Conservation (phyloP, 306 rosid genomes). For the Rosa rugosa region DNA sequence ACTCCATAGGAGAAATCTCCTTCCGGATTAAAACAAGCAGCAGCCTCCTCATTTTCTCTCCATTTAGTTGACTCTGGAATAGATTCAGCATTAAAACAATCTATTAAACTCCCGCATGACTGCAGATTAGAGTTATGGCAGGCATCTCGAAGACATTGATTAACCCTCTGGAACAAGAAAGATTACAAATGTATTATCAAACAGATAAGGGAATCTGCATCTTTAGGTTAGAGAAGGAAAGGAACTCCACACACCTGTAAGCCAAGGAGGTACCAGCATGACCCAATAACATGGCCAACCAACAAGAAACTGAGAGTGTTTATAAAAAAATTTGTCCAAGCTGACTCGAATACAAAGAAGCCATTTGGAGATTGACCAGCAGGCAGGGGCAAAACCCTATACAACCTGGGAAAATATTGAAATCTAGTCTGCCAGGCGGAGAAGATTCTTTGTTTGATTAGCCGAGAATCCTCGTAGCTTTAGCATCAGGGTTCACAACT, state of each 20-base stretch:
- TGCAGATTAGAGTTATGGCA: conserved; percentile 20
- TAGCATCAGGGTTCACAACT: conserved; percentile 58
- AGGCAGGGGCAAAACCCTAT: conserved; percentile 60
- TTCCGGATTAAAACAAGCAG: conserved; percentile 32
- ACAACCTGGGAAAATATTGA: conserved; percentile 75
- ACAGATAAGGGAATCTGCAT: background rate
- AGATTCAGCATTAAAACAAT: conserved; percentile 52
- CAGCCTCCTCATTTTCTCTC: conserved; percentile 23
- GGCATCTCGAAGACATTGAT: conserved; percentile 67
- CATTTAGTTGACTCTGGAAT: conserved; percentile 15
- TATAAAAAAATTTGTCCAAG: conserved; percentile 68
- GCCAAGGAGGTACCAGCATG: conserved; percentile 83
- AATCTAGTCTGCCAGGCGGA: conserved; percentile 46
- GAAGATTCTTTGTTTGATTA: conserved; percentile 65
- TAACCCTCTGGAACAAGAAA: conserved; percentile 62
- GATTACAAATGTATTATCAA: background rate
- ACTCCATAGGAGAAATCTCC: conserved; percentile 50
- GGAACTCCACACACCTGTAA: conserved; percentile 52
- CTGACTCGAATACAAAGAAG: conserved; percentile 71
- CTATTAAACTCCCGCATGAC: conserved; percentile 46
- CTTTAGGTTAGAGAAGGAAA: background rate
- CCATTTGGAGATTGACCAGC: conserved; percentile 73
- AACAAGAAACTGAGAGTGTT: conserved; percentile 69
- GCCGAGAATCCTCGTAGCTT: conserved; percentile 55
- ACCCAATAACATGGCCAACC: conserved; percentile 72